Evolutionary conservation across 805 yeast genomes (phyloP), one percentile per base, ranked within the genome.

Genomic region (Metschnikowia bowlesiae): DNA sequence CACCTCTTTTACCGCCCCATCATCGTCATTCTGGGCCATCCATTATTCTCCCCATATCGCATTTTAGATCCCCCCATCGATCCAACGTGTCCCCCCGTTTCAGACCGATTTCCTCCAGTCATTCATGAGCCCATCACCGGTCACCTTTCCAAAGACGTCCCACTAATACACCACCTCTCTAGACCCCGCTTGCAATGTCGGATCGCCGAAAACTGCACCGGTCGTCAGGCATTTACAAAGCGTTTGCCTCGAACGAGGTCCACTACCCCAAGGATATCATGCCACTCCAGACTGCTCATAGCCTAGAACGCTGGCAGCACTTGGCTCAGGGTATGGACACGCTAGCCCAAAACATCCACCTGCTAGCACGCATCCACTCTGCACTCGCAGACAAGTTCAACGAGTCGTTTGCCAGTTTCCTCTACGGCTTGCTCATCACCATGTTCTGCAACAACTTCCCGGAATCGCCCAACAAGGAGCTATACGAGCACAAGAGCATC

Each of bases 381-480:
- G 79, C 81, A 6, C 66, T 90, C 18, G 74, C 76, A 2, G 70
- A 74, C 30, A 67, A 67, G 28, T 84, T 90, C 65, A 89, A 89
- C 62, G 97, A 89, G 65, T 80, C 89, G 2, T 81, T 90, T 58
- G 83, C 88, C 1, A 74, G 91, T 37, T 83, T 89, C 48, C 63
- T 89, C 47, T 88, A 87, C 60, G 96, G 96, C 1, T 67, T 89
- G 45, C 81, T 85, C 62, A 82, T 89, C 66, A 89, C 90, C 60
- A 91, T 95, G 53, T 89, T 94, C 85, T 87, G 96, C 67, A 86
- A 86, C 29, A 90, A 87, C 60, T 87, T 87, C 58, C 75, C 74
- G 1, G 71, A 70, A 1, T 62, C 70, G 43, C 76, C 76, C 9
- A 64, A 71, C 10, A 59, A 59, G 45, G 65, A 62, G 26, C 66